A percentile compares a stretch with the other conserved stretches of the same genome.
These are phyloP conservation scores for Biscogniauxia marginata DNA, from an alignment of 2,329 filamentous ascomycete genomes.

Conservation along the genomic window DNA sequence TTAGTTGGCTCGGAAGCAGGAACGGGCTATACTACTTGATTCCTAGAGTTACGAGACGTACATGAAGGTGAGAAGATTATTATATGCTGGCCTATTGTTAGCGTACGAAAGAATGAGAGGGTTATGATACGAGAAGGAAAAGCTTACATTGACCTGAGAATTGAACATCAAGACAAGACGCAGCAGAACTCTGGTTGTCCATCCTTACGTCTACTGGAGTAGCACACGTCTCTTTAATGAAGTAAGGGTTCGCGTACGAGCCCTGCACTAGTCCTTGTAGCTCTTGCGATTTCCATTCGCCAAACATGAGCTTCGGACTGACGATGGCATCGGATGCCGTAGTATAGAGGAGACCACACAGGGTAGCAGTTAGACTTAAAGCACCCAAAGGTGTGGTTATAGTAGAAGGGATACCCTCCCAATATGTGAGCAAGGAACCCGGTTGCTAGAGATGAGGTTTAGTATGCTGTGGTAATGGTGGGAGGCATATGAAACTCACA, in stretches of 20 bases:
- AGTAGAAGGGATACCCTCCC: conserved; percentile 62
- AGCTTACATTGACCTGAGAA: conserved; percentile 61
- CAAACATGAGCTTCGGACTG: conserved; percentile 66
- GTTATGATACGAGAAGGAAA: neutral
- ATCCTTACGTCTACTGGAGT: conserved; percentile 52
- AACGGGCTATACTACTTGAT: neutral
- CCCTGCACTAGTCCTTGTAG: conserved; percentile 58
- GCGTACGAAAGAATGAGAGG: neutral
- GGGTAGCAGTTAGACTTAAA: conserved; percentile 61
- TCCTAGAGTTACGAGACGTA: conserved; percentile 9
- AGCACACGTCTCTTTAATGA: conserved; percentile 55
- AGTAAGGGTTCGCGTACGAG: conserved; percentile 62
- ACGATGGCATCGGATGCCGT: conserved; percentile 75
- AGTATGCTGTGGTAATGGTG: neutral
- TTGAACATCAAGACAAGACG: conserved; percentile 66
- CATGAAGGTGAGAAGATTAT: conserved; percentile 66
- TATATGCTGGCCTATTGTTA: conserved; percentile 46
- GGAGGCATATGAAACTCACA: conserved; percentile 24
- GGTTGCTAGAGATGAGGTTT: conserved; percentile 47
- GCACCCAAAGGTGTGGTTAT: conserved; percentile 62
- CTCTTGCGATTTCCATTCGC: conserved; percentile 45
- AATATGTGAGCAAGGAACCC: conserved; percentile 70
- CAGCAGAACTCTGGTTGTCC: conserved; percentile 41
- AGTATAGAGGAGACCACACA: conserved; percentile 71
- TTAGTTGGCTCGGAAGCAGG: neutral